These are phyloP conservation scores for Cladophialophora chaetospira DNA, from an alignment of 2,329 filamentous ascomycete species.

Conservation along the genomic window DNA sequence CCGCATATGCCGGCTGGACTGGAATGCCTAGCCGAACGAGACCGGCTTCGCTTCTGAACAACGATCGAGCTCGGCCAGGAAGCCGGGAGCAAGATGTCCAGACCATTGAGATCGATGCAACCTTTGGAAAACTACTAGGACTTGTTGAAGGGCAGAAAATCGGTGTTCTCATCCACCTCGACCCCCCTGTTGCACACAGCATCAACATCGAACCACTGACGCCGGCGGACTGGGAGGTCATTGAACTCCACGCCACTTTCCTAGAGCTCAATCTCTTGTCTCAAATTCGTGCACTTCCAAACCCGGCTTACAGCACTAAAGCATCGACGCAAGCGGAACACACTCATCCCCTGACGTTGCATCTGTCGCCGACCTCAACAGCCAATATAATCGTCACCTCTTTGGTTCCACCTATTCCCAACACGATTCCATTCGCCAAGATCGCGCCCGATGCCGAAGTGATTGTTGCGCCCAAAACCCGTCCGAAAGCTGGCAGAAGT, in stretches of 20 bases:
- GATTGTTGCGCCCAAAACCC: slow-evolving; percentile 91
- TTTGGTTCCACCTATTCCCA: slow-evolving; percentile 71
- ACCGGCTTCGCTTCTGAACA: slow-evolving; percentile 68
- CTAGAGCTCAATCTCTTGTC: slow-evolving; percentile 89
- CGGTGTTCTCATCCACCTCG: slow-evolving; percentile 72
- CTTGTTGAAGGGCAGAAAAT: slow-evolving; percentile 79
- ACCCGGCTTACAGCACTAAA: slow-evolving; percentile 66
- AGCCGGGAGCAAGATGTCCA: slow-evolving; percentile 76
- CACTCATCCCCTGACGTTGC: slow-evolving; percentile 81
- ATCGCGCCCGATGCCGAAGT: slow-evolving; percentile 93
- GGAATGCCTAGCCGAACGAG: slow-evolving; percentile 94
- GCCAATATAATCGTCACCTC: slow-evolving; percentile 87
- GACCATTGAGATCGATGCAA: slow-evolving; percentile 83
- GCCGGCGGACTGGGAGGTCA: slow-evolving; percentile 95
- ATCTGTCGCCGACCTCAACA: slow-evolving; percentile 92
- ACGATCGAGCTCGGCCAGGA: slow-evolving; percentile 60
- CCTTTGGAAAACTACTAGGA: slow-evolving; percentile 75
- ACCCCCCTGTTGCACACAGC: slow-evolving; percentile 87
- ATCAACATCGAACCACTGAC: slow-evolving; percentile 97
- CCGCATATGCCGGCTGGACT: slow-evolving; percentile 91
- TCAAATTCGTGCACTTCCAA: slow-evolving; percentile 90
- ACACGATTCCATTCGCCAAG: slow-evolving; percentile 79
- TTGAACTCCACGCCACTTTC: slow-evolving; percentile 94
- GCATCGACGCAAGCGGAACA: slow-evolving; percentile 51
- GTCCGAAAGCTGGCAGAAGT: slow-evolving; percentile 67